Conservation (phyloP, 1,284 basidiomycete genomes). For the Hypsizygus ulmarius region DNA sequence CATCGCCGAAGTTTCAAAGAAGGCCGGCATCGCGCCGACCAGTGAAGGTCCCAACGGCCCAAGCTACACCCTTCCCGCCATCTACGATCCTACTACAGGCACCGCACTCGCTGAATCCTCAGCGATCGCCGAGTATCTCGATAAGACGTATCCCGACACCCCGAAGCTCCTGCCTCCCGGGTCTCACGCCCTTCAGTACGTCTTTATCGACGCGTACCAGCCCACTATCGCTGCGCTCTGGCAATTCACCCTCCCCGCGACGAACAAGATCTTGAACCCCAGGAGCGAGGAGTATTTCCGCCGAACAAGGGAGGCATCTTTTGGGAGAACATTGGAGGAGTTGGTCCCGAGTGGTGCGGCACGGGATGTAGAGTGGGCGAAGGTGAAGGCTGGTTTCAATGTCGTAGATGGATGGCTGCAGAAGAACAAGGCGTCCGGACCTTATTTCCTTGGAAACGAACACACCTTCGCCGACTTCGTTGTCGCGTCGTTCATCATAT, state of each 20-base stretch:
- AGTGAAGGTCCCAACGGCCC: slow-evolving; percentile 27
- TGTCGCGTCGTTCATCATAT: slow-evolving; percentile 22
- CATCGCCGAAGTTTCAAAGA: slow-evolving; percentile 32
- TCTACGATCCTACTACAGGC: slow-evolving; percentile 35
- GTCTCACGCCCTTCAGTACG: slow-evolving; percentile 21
- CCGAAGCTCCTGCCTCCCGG: slow-evolving; percentile 27
- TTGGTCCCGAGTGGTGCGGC: slow-evolving; percentile 21
- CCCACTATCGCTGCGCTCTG: slow-evolving; percentile 12
- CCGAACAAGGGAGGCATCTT: slow-evolving; percentile 18
- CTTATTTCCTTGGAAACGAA: slow-evolving; percentile 25
- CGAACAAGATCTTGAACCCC: slow-evolving; percentile 18
- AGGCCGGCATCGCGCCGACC: slow-evolving; percentile 32
- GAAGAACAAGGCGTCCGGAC: slow-evolving; percentile 19
- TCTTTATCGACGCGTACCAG: slow-evolving; percentile 18
- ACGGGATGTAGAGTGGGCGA: slow-evolving; percentile 20
- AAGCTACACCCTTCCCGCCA: slow-evolving; percentile 40
- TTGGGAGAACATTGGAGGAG: slow-evolving; percentile 26
- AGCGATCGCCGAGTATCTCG: slow-evolving; percentile 45
- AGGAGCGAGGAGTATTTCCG: slow-evolving; percentile 25
- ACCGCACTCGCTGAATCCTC: slow-evolving; percentile 38
- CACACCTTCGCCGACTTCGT: slow-evolving; percentile 28
- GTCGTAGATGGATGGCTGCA: slow-evolving; percentile 23
- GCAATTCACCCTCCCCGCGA: slow-evolving; percentile 20
- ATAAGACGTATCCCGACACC: slow-evolving; percentile 44
- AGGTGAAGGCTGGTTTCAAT: slow-evolving; percentile 21